phyloP scores from a whole-genome alignment of 225 moss, liverwort and hornwort species.

The Polytrichum formosum region DNA sequence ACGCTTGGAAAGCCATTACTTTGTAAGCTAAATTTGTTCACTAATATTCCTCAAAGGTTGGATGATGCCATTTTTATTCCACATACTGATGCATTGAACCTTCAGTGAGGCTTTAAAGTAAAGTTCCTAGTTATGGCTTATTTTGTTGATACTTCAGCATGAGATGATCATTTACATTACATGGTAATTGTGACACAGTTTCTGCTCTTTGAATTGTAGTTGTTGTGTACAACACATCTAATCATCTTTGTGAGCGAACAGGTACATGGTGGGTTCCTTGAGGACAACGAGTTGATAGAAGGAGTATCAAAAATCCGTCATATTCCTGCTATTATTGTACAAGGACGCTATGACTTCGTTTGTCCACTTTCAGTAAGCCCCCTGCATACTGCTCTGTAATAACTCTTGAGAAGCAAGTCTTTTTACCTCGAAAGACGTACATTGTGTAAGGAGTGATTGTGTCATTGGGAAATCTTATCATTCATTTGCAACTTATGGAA shows the following conservation, averaged over 20 bases:
- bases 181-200: too few species aligned
- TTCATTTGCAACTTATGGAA: conserved; percentile 8
- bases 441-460: too few species aligned
- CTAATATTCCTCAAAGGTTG: too few species aligned
- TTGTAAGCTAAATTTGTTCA: conserved; percentile 26
- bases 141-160: too few species aligned
- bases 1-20: conserved; percentile 80
- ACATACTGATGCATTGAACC: not conserved
- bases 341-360: conserved; percentile 80
- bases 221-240: not conserved
- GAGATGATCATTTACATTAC: too few species aligned
- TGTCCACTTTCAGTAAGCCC: conserved; percentile 62
- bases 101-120: not conserved
- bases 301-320: conserved; percentile 46
- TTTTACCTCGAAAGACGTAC: too few species aligned
- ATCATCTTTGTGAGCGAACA: conserved; percentile 18
- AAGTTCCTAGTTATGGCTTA: not conserved
- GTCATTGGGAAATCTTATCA: not conserved
- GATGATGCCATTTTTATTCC: too few species aligned
- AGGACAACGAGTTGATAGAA: conserved; percentile 58
- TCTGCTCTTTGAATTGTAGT: not conserved
- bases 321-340: conserved; percentile 71
- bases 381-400: not conserved
- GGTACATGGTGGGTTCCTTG: conserved; percentile 66
- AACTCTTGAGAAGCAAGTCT: too few species aligned